Percentiles rank a stretch among this genome's conserved stretches.
Conservation (phyloP, 2,329 filamentous ascomycete genomes). For the Hortaea werneckii region DNA sequence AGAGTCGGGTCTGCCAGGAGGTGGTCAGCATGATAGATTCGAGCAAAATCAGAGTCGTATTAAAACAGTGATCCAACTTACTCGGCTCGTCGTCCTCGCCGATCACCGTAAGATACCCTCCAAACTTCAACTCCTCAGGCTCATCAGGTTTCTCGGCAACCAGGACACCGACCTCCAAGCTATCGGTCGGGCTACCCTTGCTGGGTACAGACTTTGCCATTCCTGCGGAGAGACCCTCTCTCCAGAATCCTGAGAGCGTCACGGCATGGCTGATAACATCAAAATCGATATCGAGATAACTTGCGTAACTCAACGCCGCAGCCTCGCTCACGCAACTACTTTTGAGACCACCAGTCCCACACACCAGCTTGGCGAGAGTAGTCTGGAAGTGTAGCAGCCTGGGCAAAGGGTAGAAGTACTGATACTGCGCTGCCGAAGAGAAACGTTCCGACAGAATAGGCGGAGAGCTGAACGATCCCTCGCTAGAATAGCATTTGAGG, state of each 20-base stretch:
- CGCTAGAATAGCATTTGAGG: constrained; percentile 45
- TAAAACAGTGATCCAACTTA: constrained; percentile 23
- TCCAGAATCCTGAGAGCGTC: constrained; percentile 52
- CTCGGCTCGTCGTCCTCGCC: constrained; percentile 61
- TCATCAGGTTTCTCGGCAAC: constrained; percentile 53
- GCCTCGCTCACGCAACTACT: constrained; percentile 40
- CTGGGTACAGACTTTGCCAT: not conserved
- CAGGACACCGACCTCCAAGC: constrained; percentile 74
- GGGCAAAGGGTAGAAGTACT: constrained; percentile 51
- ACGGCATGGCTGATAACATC: constrained; percentile 58
- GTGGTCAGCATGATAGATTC: constrained; percentile 1
- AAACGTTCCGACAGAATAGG: constrained; percentile 49
- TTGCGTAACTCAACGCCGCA: constrained; percentile 42
- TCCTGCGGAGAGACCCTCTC: not conserved
- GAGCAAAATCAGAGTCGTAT: constrained; percentile 2
- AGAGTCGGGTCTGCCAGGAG: constrained; percentile 54
- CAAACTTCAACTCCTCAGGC: constrained; percentile 64
- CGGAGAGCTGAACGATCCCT: constrained; percentile 28
- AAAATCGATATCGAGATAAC: constrained; percentile 67
- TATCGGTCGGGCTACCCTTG: constrained; percentile 29
- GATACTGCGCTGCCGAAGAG: constrained; percentile 52
- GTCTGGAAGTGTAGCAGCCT: constrained; percentile 6
- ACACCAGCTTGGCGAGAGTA: constrained; percentile 5
- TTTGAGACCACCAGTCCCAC: constrained; percentile 2
- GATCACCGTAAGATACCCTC: constrained; percentile 68